Percentiles rank a stretch among this genome's conserved stretches.
Conservation (phyloP, 139 green algal genomes). For the Zygnema circumcarinatum region DNA sequence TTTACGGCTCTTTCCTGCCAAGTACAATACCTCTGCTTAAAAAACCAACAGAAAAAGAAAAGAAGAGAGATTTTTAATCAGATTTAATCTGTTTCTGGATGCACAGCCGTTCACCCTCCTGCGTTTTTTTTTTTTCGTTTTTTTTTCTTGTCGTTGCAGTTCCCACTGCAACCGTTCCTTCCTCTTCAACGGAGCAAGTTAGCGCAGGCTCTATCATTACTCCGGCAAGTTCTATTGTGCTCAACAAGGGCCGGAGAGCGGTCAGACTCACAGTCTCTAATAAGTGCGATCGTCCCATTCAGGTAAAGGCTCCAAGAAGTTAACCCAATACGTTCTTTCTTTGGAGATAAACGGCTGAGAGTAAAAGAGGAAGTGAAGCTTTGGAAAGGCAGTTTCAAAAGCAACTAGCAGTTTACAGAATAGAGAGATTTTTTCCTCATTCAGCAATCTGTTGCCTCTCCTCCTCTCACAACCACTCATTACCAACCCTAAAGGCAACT, state of each 20-base stretch:
- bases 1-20: conserved; percentile 63
- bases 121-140: neutral
- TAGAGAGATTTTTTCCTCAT: too few species aligned
- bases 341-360: neutral
- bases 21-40: too few species aligned
- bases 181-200: neutral
- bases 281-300: conserved; percentile 63
- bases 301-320: conserved; percentile 42
- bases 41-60: neutral
- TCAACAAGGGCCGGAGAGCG: conserved; percentile 49
- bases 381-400: too few species aligned
- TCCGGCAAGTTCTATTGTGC: conserved; percentile 12
- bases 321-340: neutral
- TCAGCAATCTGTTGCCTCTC: too few species aligned
- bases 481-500: too few species aligned
- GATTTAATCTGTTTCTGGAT: too few species aligned
- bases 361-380: too few species aligned
- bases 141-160: neutral
- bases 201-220: neutral
- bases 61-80: conserved; percentile 35
- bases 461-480: too few species aligned
- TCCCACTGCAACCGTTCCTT: neutral
- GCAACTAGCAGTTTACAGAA: too few species aligned
- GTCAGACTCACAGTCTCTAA: conserved; percentile 57
- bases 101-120: too few species aligned